A percentile compares a stretch with the other conserved stretches of the same genome.
Evolutionary conservation across 1,284 basidiomycete species (phyloP).

Genomic region (Ganoderma leucocontextum): DNA sequence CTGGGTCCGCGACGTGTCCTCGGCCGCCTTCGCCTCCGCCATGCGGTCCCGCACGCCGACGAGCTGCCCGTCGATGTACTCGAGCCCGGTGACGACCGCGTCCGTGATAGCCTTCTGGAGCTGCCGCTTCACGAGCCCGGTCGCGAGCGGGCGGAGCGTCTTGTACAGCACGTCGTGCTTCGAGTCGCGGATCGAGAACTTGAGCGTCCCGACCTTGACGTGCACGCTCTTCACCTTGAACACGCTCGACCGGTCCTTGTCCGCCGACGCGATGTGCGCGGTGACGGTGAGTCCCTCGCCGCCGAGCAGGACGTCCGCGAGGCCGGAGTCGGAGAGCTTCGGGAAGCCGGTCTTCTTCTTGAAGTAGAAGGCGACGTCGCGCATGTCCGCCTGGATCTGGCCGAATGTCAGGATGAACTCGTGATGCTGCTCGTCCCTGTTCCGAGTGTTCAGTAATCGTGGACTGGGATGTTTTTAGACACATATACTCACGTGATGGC

Average conservation of each 20-base stretch:
- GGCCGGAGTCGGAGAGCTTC: conserved; percentile 87
- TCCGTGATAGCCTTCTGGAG: conserved; percentile 86
- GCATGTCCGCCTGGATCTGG: conserved; percentile 96
- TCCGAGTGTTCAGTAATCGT: conserved; percentile 16
- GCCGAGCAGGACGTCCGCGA: conserved; percentile 90
- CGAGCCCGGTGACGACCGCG: conserved; percentile 82
- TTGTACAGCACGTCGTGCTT: conserved; percentile 95
- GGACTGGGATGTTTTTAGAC: no score
- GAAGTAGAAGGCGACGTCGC: conserved; percentile 92
- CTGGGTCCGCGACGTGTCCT: conserved; percentile 60
- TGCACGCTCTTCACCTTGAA: conserved; percentile 84
- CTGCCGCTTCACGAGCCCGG: conserved; percentile 88
- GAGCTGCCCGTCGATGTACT: conserved; percentile 89
- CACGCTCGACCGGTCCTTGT: conserved; percentile 72
- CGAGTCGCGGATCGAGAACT: conserved; percentile 90
- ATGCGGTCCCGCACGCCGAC: conserved; percentile 81
- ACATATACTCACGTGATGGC: conserved; percentile 44
- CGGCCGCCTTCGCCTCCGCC: conserved; percentile 69
- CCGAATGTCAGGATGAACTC: conserved; percentile 75
- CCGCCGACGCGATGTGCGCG: conserved; percentile 70
- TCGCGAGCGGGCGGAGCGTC: conserved; percentile 78
- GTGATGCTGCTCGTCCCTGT: conserved; percentile 68
- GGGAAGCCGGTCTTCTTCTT: conserved; percentile 81
- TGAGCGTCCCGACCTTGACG: conserved; percentile 86
- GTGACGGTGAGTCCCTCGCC: conserved; percentile 79